These are phyloP conservation scores for Mycena venus DNA, from an alignment of 768 basidiomycete genomes.

Conservation along the genomic window DNA sequence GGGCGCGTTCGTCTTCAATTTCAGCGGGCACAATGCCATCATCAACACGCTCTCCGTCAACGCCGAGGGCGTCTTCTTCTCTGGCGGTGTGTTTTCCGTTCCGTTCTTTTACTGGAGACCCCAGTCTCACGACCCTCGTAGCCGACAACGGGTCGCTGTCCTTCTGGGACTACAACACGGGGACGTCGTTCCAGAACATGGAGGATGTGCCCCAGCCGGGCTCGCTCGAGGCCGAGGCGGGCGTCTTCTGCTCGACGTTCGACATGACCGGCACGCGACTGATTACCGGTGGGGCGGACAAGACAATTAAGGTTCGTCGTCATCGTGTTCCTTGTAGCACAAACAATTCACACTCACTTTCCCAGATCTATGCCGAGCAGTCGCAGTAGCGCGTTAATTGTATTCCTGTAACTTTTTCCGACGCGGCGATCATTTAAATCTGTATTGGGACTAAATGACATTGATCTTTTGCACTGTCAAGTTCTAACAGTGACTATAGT, in stretches of 20 bases:
- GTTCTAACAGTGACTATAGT: neutral
- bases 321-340: neutral
- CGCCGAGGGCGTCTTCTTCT: constrained; percentile 96
- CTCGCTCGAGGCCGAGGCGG: constrained; percentile 97
- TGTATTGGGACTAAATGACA: constrained; percentile 5
- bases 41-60: constrained; percentile 97
- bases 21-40: constrained; percentile 96
- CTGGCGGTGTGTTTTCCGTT: constrained; percentile 77
- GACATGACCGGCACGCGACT: constrained; percentile 95
- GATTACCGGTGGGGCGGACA: constrained; percentile 97
- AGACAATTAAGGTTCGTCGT: constrained; percentile 91
- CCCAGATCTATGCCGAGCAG: constrained; percentile 84
- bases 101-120: neutral
- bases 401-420: constrained; percentile 25
- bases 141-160: constrained; percentile 93
- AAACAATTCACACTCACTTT: no score
- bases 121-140: constrained; percentile 48
- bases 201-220: constrained; percentile 97
- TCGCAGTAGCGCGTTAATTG: constrained; percentile 55
- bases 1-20: constrained; percentile 96
- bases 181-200: constrained; percentile 95
- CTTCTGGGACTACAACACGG: constrained; percentile 96
- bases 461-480: neutral
- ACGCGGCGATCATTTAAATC: neutral
- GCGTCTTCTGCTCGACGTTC: constrained; percentile 97